These are phyloP conservation scores for Entomortierella chlamydospora DNA, from an alignment of 192 early-diverging fungal genomes.

Conservation along the genomic window DNA sequence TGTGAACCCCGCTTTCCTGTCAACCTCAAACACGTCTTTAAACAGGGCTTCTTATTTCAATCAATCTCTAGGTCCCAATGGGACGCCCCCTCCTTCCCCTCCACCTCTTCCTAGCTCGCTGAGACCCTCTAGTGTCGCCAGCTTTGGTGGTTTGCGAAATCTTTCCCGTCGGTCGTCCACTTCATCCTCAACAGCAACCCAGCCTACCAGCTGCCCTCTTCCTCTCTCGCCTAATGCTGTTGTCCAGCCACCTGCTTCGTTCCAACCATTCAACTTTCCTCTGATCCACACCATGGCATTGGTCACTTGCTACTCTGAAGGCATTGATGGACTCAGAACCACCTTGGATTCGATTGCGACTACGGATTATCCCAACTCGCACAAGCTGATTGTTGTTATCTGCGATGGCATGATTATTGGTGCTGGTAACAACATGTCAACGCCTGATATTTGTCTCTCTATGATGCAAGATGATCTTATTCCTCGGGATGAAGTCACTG, in stretches of 20 bases:
- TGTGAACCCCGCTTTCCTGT: constrained; percentile 32
- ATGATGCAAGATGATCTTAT: constrained; percentile 74
- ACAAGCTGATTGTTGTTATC: constrained; percentile 88
- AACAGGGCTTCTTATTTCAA: constrained; percentile 40
- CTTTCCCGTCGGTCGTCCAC: constrained; percentile 59
- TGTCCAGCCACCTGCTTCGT: constrained; percentile 57
- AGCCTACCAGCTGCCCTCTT: constrained; percentile 34
- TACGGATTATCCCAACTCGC: constrained; percentile 85
- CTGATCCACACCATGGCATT: constrained; percentile 75
- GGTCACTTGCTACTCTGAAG: constrained; percentile 94
- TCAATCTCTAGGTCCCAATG: constrained; percentile 16
- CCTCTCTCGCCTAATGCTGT: constrained; percentile 29
- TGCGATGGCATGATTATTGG: constrained; percentile 94
- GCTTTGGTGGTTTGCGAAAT: constrained; percentile 44
- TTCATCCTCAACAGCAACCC: constrained; percentile 47
- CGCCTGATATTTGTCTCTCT: constrained; percentile 81
- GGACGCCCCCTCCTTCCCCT: constrained; percentile 45
- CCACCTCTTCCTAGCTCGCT: constrained; percentile 23
- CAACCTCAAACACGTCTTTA: constrained; percentile 30
- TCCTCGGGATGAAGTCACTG: constrained; percentile 64
- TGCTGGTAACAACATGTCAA: constrained; percentile 75
- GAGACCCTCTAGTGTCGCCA: constrained; percentile 43
- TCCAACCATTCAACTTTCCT: constrained; percentile 67
- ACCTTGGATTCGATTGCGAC: constrained; percentile 89
- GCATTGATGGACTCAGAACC: constrained; percentile 77